Conservation (phyloP, 2,329 filamentous ascomycete genomes). For the Neonectria neomacrospora region DNA sequence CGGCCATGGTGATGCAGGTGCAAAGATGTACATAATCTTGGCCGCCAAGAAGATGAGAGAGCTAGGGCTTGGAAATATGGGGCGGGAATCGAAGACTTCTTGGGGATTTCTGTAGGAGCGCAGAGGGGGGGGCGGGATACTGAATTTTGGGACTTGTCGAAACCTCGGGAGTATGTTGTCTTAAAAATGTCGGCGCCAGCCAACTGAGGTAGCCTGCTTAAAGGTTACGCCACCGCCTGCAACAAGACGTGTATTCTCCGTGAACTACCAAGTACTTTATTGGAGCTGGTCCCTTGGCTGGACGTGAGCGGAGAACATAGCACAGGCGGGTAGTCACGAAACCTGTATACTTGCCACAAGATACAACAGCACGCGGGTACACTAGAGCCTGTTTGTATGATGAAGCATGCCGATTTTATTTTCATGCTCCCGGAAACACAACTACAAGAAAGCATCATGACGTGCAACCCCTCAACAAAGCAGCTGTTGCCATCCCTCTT, state of each 20-base stretch:
- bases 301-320: not conserved
- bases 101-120: too few species aligned
- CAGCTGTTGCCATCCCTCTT: not conserved
- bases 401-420: not conserved
- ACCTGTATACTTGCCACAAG: not conserved
- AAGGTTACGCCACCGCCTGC: too few species aligned
- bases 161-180: too few species aligned
- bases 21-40: too few species aligned
- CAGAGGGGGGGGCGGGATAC: too few species aligned
- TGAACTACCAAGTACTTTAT: not conserved
- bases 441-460: not conserved
- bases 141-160: too few species aligned
- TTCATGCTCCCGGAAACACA: not conserved
- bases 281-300: not conserved
- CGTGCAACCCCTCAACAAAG: not conserved
- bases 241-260: not conserved
- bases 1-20: too few species aligned
- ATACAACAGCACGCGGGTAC: not conserved
- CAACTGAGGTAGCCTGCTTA: too few species aligned
- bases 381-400: not conserved
- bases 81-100: too few species aligned
- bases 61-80: too few species aligned
- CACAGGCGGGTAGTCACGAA: not conserved
- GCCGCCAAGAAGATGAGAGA: too few species aligned
- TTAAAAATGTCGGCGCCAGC: too few species aligned